A percentile compares a stretch with the other conserved stretches of the same genome.
phyloP scores from a whole-genome alignment of 495 filamentous ascomycete species.

The Neurospora terricola region DNA sequence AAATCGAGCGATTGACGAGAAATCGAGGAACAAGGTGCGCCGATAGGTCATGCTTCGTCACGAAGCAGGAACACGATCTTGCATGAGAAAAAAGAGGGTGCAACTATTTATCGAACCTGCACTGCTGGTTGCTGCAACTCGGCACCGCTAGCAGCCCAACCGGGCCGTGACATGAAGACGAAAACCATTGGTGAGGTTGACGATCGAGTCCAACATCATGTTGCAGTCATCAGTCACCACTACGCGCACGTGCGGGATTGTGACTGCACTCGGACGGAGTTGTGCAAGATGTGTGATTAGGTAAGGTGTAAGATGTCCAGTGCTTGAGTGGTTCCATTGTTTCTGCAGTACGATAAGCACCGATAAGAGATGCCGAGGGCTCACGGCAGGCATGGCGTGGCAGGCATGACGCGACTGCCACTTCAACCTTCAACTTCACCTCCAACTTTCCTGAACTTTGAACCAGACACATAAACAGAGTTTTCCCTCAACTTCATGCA shows the following conservation, averaged over 20 bases:
- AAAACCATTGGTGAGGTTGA: neutral
- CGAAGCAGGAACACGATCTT: conserved; percentile 2
- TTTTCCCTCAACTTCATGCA: neutral
- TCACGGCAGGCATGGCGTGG: neutral
- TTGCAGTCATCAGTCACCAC: neutral
- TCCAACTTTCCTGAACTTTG: neutral
- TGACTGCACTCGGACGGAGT: neutral
- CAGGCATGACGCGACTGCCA: neutral
- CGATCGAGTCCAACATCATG: neutral
- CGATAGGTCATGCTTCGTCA: neutral
- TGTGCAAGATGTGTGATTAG: neutral
- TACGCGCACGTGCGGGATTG: neutral
- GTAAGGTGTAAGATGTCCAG: neutral
- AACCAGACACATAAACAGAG: neutral
- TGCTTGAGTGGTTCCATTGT: too few species aligned
- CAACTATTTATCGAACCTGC: neutral
- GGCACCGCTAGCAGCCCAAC: neutral
- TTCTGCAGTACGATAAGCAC: neutral
- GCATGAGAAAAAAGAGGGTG: neutral
- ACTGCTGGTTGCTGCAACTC: neutral
- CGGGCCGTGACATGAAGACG: neutral
- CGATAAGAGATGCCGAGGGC: neutral
- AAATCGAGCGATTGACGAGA: neutral
- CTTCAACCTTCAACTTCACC: neutral
- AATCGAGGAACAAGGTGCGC: neutral